Evolutionary conservation across 2,329 filamentous ascomycete genomes (phyloP).

Genomic region (Calonectria fujianensis): DNA sequence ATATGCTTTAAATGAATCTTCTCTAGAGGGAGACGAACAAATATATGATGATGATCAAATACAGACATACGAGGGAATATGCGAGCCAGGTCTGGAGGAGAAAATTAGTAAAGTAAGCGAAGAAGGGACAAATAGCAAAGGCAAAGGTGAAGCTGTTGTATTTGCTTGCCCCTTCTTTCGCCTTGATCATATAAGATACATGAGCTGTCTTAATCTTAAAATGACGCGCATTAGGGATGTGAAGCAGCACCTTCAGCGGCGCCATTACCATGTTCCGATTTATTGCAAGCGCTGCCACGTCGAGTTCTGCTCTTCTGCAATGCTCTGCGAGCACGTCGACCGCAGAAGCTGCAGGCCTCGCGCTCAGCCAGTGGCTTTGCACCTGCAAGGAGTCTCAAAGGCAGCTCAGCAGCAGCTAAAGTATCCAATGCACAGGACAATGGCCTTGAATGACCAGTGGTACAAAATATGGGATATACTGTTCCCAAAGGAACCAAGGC

Average conservation of each 20-base stretch:
- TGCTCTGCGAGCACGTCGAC: neutral
- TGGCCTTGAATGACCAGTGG: neutral
- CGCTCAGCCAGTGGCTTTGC: neutral
- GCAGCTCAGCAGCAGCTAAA: constrained; percentile 3
- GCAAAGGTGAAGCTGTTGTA: neutral
- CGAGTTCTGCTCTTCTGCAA: neutral
- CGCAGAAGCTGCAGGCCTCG: neutral
- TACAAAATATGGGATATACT: neutral
- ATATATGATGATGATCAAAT: neutral
- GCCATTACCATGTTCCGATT: neutral
- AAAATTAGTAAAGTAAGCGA: neutral
- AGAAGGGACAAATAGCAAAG: neutral
- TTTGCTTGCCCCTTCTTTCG: constrained; percentile 16
- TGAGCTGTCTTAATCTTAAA: constrained; percentile 16
- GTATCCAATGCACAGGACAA: neutral
- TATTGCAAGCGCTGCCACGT: neutral
- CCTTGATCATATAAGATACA: neutral
- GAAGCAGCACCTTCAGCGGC: constrained; percentile 11
- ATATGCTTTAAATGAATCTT: too few relatives aligned
- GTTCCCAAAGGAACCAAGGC: neutral
- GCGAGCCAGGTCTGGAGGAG: neutral
- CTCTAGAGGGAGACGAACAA: neutral
- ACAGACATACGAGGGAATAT: neutral
- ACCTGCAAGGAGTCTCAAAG: neutral
- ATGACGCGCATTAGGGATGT: constrained; percentile 13